A percentile compares a stretch with the other conserved stretches of the same genome.
Evolutionary conservation across 2,329 filamentous ascomycete genomes (phyloP).

Genomic region (Didymella lethalis): DNA sequence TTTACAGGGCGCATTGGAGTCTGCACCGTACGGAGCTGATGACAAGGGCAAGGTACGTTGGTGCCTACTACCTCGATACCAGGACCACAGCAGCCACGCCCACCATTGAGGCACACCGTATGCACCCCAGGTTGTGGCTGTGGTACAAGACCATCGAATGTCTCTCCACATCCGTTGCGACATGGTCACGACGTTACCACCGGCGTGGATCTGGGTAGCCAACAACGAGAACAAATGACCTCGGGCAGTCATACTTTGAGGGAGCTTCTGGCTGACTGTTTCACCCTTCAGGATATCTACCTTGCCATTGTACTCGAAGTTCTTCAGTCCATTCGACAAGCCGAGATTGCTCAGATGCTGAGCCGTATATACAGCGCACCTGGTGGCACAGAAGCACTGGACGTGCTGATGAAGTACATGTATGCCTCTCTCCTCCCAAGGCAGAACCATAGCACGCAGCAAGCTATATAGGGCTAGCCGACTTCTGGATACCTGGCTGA

Average conservation of each 20-base stretch:
- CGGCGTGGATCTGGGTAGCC: conserved; percentile 35
- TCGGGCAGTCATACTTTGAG: conserved; percentile 32
- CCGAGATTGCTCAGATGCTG: conserved; percentile 91
- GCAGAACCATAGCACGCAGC: not conserved
- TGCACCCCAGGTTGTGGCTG: conserved; percentile 21
- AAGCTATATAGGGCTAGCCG: not conserved
- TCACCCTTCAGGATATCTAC: conserved; percentile 74
- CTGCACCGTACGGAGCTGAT: conserved; percentile 73
- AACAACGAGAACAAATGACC: conserved; percentile 29
- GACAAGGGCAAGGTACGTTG: conserved; percentile 61
- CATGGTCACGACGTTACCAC: conserved; percentile 32
- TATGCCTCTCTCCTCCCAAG: conserved; percentile 60
- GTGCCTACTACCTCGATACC: conserved; percentile 26
- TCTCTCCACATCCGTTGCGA: conserved; percentile 31
- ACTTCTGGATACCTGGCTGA: conserved; percentile 1
- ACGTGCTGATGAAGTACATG: conserved; percentile 98
- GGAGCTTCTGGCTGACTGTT: conserved; percentile 39
- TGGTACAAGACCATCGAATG: conserved; percentile 30
- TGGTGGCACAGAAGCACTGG: conserved; percentile 83
- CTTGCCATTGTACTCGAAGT: conserved; percentile 90
- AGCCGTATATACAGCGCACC: conserved; percentile 79
- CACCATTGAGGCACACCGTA: conserved; percentile 9
- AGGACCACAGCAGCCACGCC: conserved; percentile 12
- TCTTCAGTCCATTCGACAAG: conserved; percentile 92
- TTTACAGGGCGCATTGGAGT: conserved; percentile 82